Evolutionary conservation across 148 eudicot species (phyloP), one percentile per base, ranked within the genome.

Genomic region (Vaccinium macrocarpon): DNA sequence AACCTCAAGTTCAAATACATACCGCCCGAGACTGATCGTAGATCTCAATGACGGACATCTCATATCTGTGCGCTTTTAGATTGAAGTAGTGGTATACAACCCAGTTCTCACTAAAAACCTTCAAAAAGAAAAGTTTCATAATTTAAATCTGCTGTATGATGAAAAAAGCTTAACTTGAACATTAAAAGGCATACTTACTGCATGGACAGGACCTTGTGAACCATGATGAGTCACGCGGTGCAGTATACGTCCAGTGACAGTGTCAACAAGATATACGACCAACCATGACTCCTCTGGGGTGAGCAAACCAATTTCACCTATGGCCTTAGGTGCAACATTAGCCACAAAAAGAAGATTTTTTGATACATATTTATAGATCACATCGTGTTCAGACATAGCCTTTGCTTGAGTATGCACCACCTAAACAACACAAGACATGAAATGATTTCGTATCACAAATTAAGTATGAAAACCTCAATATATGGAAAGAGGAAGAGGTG

Each of bases 101-200:
- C 99, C 99, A 97, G 84, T 97, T 97, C 91, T 97, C 99, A 86
- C 99, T 95, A 84, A 97, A 91, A 80, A 95, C 99, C 99, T 97
- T 84, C 88, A 91, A 14, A 88, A 59, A 85, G 59, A 76, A 4
- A 81, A 8, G 75, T 71, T 8, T 6, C 27, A 89, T 78, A 75
- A 72, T 74, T 21, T 59, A 56, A 19, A 49, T 77, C 32, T 29
- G 29, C 27, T 42, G 14, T 12, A 72, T 42, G 16, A 80, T 38
- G 62, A 13, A 59, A 55, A 83, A n/a, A 35, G 83, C 14, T 4
- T 51, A 9, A 64, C 68, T 78, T 42, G 42, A 59, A 56, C 51
- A 76, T n/a, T 32, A 57, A 79, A 68, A 84, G 35, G 14, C 14
- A 85, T 38, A 93, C 99, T 94, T 93, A 97, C 99, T 46, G 98